Evolutionary conservation across 768 basidiomycete genomes (phyloP), one percentile per base, ranked within the genome.

Genomic region (Jaapia argillacea): DNA sequence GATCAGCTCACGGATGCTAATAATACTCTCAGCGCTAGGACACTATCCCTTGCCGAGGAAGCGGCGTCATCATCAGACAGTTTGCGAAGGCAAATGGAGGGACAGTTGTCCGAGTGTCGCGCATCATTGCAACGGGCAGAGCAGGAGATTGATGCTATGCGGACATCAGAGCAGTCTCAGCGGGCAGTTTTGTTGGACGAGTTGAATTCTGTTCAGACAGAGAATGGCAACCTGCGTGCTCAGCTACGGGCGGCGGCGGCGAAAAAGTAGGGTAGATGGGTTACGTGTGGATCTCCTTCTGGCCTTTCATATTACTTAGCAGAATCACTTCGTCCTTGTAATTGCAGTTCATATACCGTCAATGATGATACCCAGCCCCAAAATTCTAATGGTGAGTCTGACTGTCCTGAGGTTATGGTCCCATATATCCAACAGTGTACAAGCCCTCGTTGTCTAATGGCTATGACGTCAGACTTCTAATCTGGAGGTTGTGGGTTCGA

Each of bases 381-480:
- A n/a, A n/a, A n/a, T n/a, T n/a, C n/a, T n/a, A n/a, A n/a, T n/a
- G n/a, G n/a, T n/a, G n/a, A n/a, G n/a, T n/a, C n/a, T n/a, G n/a
- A n/a, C n/a, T n/a, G n/a, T n/a, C n/a, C n/a, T n/a, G n/a, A n/a
- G n/a, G n/a, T n/a, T n/a, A n/a, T n/a, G n/a, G n/a, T n/a, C n/a
- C n/a, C n/a, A n/a, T n/a, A n/a, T n/a, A n/a, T n/a, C n/a, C n/a
- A n/a, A n/a, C n/a, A n/a, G n/a, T n/a, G n/a, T n/a, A n/a, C 40
- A 58, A 50, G 81, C 81, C 80, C 81, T 71, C 72, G 76, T 84
- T 80, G 81, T 83, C 80, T 84, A 83, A 84, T 84, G 81, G 81
- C 69, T 80, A 84, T 84, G 81, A 83, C 81, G 81, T 83, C 81
- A 84, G 81, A 84, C 81, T 84, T 84, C 81, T 84, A 80, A 38